A percentile compares a stretch with the other conserved stretches of the same genome.
Conservation (phyloP, 805 yeast genomes). For the Wickerhamiella brachini region DNA sequence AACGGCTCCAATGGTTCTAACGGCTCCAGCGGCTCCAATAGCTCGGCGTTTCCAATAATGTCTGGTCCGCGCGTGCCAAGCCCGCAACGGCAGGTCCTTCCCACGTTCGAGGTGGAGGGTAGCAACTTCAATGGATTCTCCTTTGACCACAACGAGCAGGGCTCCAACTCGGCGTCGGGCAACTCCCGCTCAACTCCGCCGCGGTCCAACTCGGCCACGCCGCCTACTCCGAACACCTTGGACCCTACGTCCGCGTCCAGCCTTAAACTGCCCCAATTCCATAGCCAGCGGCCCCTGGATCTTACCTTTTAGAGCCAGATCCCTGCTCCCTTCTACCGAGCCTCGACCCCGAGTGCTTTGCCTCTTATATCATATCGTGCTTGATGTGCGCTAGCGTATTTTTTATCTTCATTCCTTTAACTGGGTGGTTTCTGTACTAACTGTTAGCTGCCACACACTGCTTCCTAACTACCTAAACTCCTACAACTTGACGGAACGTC, state of each 20-base stretch:
- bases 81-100: neutral
- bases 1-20: neutral
- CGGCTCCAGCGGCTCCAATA: neutral
- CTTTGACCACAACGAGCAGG: conserved; percentile 2
- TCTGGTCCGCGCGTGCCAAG: neutral
- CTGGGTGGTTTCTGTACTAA: too few relatives aligned
- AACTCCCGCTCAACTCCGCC: conserved; percentile 9
- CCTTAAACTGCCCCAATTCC: neutral
- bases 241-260: neutral
- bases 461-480: too few relatives aligned
- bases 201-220: conserved; percentile 8
- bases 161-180: conserved; percentile 5
- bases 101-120: neutral
- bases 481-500: too few relatives aligned
- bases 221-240: conserved; percentile 6
- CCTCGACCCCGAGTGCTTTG: neutral
- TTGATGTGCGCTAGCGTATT: neutral
- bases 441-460: too few relatives aligned
- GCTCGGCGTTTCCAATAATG: neutral
- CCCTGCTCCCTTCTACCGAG: too few relatives aligned
- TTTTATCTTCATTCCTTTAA: neutral
- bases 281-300: neutral
- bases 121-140: conserved; percentile 18
- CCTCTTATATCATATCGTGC: neutral
- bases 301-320: neutral